Conservation (phyloP, 2,329 filamentous ascomycete genomes). For the Fusarium poae region DNA sequence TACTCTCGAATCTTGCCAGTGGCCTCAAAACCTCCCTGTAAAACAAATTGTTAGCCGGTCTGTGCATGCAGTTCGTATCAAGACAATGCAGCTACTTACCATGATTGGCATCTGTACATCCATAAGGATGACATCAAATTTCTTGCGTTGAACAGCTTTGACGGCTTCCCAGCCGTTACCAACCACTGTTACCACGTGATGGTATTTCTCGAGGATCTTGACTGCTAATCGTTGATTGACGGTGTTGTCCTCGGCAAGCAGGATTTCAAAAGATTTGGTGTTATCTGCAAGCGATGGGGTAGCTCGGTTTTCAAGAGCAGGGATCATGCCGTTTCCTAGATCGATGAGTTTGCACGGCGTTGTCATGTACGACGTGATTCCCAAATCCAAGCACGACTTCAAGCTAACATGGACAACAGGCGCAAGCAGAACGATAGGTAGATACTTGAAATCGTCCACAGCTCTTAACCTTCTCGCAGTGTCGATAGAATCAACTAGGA, state of each 20-base stretch:
- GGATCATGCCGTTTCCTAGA: constrained; percentile 94
- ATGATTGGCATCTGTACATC: constrained; percentile 99
- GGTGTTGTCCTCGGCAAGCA: constrained; percentile 95
- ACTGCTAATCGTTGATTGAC: constrained; percentile 97
- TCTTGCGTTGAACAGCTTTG: constrained; percentile 89
- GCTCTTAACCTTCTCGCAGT: constrained; percentile 87
- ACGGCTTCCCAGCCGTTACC: constrained; percentile 95
- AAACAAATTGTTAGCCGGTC: constrained; percentile 53
- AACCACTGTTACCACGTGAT: constrained; percentile 91
- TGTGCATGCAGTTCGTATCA: not conserved
- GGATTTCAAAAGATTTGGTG: constrained; percentile 93
- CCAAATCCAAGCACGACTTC: constrained; percentile 92
- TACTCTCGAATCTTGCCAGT: constrained; percentile 97
- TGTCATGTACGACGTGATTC: constrained; percentile 99
- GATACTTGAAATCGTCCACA: constrained; percentile 96
- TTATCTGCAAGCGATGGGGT: constrained; percentile 93
- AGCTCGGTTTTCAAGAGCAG: constrained; percentile 91
- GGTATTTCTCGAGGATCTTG: constrained; percentile 97
- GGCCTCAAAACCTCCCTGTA: constrained; percentile 91
- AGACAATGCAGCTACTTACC: constrained; percentile 64
- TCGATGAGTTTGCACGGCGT: constrained; percentile 95
- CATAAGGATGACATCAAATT: constrained; percentile 98
- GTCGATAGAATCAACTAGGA: constrained; percentile 93
- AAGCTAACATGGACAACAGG: constrained; percentile 91
- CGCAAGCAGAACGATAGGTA: constrained; percentile 92